Evolutionary conservation across 164 flowering plant genomes (phyloP).

Genomic region (Macadamia tetraphylla): DNA sequence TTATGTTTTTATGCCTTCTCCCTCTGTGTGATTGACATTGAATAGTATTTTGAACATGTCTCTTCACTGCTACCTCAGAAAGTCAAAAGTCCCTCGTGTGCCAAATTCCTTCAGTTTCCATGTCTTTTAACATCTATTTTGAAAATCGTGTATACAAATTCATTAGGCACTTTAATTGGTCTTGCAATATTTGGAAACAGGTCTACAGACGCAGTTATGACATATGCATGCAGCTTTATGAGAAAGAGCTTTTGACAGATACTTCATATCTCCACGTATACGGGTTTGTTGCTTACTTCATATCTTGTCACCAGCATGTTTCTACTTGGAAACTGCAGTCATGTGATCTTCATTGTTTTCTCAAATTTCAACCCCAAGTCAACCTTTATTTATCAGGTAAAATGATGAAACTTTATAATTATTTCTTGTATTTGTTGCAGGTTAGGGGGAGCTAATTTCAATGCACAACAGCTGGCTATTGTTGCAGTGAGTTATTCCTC

Average conservation of each 20-base stretch:
- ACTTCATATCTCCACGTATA: slow-evolving; percentile 73
- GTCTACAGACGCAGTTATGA: slow-evolving; percentile 89
- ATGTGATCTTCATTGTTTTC: neutral
- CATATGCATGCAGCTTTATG: slow-evolving; percentile 83
- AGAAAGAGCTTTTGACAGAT: slow-evolving; percentile 85
- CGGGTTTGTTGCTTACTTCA: slow-evolving; percentile 46
- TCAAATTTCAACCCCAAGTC: neutral
- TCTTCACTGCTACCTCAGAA: no score
- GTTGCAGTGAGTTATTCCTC: slow-evolving; percentile 62
- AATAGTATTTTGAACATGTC: no score
- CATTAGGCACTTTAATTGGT: no score
- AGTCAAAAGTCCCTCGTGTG: no score
- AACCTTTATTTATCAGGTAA: neutral
- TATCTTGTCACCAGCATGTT: neutral
- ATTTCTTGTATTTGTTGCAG: slow-evolving; percentile 30
- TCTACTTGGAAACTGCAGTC: neutral
- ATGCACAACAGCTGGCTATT: slow-evolving; percentile 81
- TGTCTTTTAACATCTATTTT: no score
- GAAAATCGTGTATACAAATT: no score
- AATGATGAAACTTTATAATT: neutral
- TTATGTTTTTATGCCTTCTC: no score
- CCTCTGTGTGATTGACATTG: no score
- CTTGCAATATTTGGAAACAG: slow-evolving; percentile 25
- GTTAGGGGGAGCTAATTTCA: slow-evolving; percentile 53
- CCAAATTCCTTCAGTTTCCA: no score